Evolutionary conservation across 805 yeast genomes (phyloP), one percentile per base, ranked within the genome.

Genomic region (Isabelozyma heimii): DNA sequence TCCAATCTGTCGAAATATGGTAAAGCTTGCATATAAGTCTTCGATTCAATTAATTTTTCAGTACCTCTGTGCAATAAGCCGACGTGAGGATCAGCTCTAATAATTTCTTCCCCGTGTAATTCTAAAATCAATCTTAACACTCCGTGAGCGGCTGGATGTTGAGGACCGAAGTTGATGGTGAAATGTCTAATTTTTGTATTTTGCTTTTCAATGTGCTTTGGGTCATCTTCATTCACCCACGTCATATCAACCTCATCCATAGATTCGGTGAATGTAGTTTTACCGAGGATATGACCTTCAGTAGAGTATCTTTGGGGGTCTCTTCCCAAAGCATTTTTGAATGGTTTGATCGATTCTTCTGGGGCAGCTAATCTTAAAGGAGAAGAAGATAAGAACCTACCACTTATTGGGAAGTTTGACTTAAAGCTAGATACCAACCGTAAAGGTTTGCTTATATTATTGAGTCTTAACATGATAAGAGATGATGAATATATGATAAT

Each of bases 71-170:
- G 96, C 57, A 89, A 78, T 63, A 89, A 74, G 37, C 96, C 96
- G 55, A 89, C 89, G 67, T 89, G 96, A 38, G 96, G 96, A 65
- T 89, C 96, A 4, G 91, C 77, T 58, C 96, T 80, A 44, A 89
- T 81, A 58, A 89, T 85, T 69, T 89, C 96, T 70, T 89, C 96
- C 57, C 96, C 96, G 62, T 87, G 87, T 52, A 89, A 79, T 72
- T 89, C 96, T 62, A 89, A 75, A 68, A 89, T 89, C 68, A 89
- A 77, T 66, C 96, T 81, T 75, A 89, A 76, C 70, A 89, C 96
- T 57, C 96, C 96, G 74, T 89, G 96, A 27, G 96, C 96, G 53
- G 96, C 96, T 20, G 96, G 96, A 75, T 89, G 96, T 73, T 89
- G 96, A 44, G 96, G 96, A 37, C 96, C 96, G 65, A 89, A 89